Percentiles rank a stretch among this genome's conserved stretches.
Evolutionary conservation across 805 yeast genomes (phyloP).

Genomic region (Blastobotrys mokoenaii): DNA sequence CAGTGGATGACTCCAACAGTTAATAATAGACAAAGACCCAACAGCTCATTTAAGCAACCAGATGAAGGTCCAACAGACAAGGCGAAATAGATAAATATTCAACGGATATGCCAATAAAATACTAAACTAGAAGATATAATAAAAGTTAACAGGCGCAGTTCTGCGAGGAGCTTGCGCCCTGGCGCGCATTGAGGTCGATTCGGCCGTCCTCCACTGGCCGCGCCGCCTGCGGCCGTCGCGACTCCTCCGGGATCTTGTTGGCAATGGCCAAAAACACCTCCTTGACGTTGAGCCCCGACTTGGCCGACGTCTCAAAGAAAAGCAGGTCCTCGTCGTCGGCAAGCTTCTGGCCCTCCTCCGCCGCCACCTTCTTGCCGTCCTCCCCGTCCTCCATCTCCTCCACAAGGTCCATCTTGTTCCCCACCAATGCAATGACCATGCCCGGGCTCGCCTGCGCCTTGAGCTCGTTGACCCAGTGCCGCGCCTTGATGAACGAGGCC

Average conservation of each 20-base stretch:
- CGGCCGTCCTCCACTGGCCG: slow-evolving; percentile 8
- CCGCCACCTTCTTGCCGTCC: slow-evolving; percentile 59
- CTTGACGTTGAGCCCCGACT: slow-evolving; percentile 79
- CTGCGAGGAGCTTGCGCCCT: slow-evolving; percentile 3
- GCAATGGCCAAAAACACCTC: slow-evolving; percentile 90
- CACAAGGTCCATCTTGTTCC: slow-evolving; percentile 80
- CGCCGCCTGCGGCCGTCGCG: slow-evolving; percentile 13
- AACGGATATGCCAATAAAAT: too few species aligned
- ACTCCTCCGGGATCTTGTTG: slow-evolving; percentile 62
- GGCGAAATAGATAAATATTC: too few species aligned
- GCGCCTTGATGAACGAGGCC: slow-evolving; percentile 87
- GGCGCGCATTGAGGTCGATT: not conserved
- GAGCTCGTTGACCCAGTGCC: slow-evolving; percentile 96
- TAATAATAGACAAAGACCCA: too few species aligned
- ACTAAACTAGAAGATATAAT: not conserved
- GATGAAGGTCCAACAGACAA: too few species aligned
- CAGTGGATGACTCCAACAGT: too few species aligned
- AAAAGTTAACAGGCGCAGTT: slow-evolving; percentile 10
- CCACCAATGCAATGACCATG: slow-evolving; percentile 87
- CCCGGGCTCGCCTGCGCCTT: slow-evolving; percentile 93
- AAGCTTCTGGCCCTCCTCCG: slow-evolving; percentile 76
- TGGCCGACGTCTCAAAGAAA: slow-evolving; percentile 93
- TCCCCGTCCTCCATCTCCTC: slow-evolving; percentile 31
- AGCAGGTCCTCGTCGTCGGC: slow-evolving; percentile 88
- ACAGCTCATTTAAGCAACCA: too few species aligned